phyloP scores from a whole-genome alignment of 2,329 filamentous ascomycete species.

The Curvularia sp. region DNA sequence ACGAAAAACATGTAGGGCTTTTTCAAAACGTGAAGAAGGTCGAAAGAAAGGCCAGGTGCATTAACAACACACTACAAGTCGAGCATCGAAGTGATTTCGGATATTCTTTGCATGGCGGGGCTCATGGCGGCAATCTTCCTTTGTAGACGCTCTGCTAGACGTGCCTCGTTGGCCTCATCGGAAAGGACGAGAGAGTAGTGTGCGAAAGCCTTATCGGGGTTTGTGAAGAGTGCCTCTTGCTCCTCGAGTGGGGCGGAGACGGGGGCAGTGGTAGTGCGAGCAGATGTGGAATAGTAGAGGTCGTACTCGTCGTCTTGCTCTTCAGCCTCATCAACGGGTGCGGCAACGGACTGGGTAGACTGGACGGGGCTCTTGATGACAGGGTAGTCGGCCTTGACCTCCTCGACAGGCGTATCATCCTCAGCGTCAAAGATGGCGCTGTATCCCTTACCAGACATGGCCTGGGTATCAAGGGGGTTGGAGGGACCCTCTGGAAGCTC shows the following conservation, averaged over 20 bases:
- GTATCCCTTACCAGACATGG: slow-evolving; percentile 73
- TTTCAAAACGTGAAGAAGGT: slow-evolving; percentile 7
- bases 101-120: slow-evolving; percentile 44
- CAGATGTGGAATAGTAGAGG: slow-evolving; percentile 61
- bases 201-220: slow-evolving; percentile 69
- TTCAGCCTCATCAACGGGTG: slow-evolving; percentile 34
- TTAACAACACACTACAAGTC: slow-evolving; percentile 35
- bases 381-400: slow-evolving; percentile 60
- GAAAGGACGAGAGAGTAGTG: slow-evolving; percentile 70
- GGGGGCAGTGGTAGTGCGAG: slow-evolving; percentile 54
- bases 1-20: slow-evolving; percentile 7
- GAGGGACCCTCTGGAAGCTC: slow-evolving; percentile 71
- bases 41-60: slow-evolving; percentile 3
- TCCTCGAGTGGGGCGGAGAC: slow-evolving; percentile 33
- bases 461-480: slow-evolving; percentile 64
- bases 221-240: slow-evolving; percentile 54
- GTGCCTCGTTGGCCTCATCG: slow-evolving; percentile 54
- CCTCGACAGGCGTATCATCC: slow-evolving; percentile 51
- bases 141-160: slow-evolving; percentile 44
- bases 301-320: slow-evolving; percentile 69
- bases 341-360: slow-evolving; percentile 24
- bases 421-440: slow-evolving; percentile 45
- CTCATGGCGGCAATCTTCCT: slow-evolving; percentile 47
- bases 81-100: slow-evolving; percentile 46
- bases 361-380: slow-evolving; percentile 54